Evolutionary conservation across 129 eudicot genomes (phyloP).

Genomic region (Glebionis coronaria): DNA sequence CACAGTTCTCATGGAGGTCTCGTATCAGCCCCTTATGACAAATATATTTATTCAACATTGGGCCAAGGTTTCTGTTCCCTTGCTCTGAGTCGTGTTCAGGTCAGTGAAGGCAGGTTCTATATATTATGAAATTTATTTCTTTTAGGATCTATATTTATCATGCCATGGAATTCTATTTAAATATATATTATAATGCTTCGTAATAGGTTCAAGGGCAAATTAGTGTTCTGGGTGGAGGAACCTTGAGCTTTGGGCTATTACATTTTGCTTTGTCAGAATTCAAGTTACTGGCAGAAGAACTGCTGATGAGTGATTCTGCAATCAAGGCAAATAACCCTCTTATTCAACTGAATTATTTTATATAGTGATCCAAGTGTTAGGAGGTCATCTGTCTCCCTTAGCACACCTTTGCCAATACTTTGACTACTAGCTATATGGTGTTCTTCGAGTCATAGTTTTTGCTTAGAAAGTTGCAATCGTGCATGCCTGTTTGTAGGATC

Average conservation of each 20-base stretch:
- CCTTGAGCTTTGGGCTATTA: constrained; percentile 86
- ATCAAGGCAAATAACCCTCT: constrained; percentile 53
- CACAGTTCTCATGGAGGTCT: constrained; percentile 77
- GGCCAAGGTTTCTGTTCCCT: constrained; percentile 95
- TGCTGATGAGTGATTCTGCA: constrained; percentile 89
- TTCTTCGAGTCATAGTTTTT: not conserved
- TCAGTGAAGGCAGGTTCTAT: constrained; percentile 24
- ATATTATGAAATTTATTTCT: not conserved
- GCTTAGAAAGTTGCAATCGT: not conserved
- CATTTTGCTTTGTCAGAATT: constrained; percentile 92
- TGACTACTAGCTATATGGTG: not conserved
- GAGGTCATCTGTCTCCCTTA: too few relatives aligned
- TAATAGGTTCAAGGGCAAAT: constrained; percentile 97
- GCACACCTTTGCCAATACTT: too few relatives aligned
- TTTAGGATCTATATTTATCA: not conserved
- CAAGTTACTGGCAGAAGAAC: constrained; percentile 89
- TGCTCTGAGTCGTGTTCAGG: constrained; percentile 99
- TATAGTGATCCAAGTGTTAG: too few relatives aligned
- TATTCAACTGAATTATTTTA: constrained; percentile 8
- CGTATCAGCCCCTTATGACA: constrained; percentile 91
- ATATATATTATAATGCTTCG: constrained; percentile 18
- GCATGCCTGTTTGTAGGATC: not conserved
- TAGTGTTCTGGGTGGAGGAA: constrained; percentile 66
- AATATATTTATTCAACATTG: constrained; percentile 62
- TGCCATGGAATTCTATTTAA: not conserved